Evolutionary conservation across 148 eudicot species (phyloP), one percentile per base, ranked within the genome.

Genomic region (Cornus controversa): DNA sequence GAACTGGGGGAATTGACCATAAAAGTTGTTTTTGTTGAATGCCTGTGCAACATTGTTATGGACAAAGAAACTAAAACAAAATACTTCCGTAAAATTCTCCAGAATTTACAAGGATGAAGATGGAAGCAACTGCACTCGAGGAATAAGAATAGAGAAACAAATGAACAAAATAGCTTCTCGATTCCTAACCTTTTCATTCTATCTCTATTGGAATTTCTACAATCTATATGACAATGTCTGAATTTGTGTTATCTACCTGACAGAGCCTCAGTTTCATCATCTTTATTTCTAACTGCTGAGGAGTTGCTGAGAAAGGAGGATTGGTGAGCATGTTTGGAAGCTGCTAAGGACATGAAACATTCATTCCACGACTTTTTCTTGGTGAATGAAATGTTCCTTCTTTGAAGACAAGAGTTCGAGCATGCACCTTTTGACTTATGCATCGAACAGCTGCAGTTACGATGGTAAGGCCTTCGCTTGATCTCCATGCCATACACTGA

Each of bases 381-480:
- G 8, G 73, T 70, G 25, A 70, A 77, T 66, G 81, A 37, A 36
- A 80, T 47, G 62, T 31, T 77, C 70, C 50, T 77, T 7, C 47
- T 60, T 23, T 77, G 79, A 23, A 54, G 72, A 31, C 70, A 37
- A 50, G 78, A 2, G 8, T 2, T 25, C 5, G 83, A 70, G 15
- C 66, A 28, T 53, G 73, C 40, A 68, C 66, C 81, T 70, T 80
- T 84, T 20, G 64, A 57, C n/a, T 74, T 77, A 66, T 87, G 90
- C 74, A 89, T 70, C 16, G 92, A 84, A 62, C 90, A 85, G 16
- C 77, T 66, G 63, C 90, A 87, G 72, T 87, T 82, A 6, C 75
- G 82, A 68, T 87, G 86, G 77, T 87, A 89, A 0, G 92, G 92
- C 6, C 84, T 81, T 4, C 81, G 80, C 40, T 84, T 80, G 20